Evolutionary conservation across 1,284 basidiomycete genomes (phyloP), one percentile per base, ranked within the genome.

Genomic region (Rhizoctonia solani): DNA sequence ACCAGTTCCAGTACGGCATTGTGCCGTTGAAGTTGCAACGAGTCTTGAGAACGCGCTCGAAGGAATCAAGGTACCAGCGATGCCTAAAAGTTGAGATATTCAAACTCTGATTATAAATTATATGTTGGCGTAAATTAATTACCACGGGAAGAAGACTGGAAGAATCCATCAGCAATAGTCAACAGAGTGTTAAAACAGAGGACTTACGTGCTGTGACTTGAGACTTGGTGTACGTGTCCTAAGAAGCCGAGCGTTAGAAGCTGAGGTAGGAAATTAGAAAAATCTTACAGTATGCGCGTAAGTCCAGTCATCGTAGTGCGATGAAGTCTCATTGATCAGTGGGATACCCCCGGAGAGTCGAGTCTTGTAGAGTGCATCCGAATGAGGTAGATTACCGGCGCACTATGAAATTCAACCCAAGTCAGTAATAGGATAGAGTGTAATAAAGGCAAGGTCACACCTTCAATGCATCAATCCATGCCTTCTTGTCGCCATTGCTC

Each of bases 1-100:
- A n/a, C 67, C 58, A 68, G 41, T 68, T 50, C 67, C 67, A 68
- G 47, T 68, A 68, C 4, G 67, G 67, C 34, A 68, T 50, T 14
- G 46, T 50, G 23, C 59, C 56, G 4, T 61, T 68, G 30, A 63
- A 68, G 2, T 32, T 29, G 41, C 67, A 68, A 9, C 65, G 39
- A 21, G 14, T 47, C 58, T 49, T 58, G 23, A 68, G 50, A 1
- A 27, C 58, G 23, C 39, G 39, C 54, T 68, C 67, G 21, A 68
- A 56, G 23, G 55, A 46, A 50, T 67, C 49, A 9, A 67, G 21
- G 37, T 58, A 67, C 66, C 66, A 67, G 23, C 66, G 66, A 47
- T 67, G 54, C 55, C 42, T 44, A 32, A 16, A 39, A 39, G 21
- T 3, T 42, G n/a, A 25, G 21, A 16, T 4, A 55, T 13, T 42